Base-by-base conservation (phyloP, 495 filamentous ascomycete species). In the Penicillium silybi region DNA sequence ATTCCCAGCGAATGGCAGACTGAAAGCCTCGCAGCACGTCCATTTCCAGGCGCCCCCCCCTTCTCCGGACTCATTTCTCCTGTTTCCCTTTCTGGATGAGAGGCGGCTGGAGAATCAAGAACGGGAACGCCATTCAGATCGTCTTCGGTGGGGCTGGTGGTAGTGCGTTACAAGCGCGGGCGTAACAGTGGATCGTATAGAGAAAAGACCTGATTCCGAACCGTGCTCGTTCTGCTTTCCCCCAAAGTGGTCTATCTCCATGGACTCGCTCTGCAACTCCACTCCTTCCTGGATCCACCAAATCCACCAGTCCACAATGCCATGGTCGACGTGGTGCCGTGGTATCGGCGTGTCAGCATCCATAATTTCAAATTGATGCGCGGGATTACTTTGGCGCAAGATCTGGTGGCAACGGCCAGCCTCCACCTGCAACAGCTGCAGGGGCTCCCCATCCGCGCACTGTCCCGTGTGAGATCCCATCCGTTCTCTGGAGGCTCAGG, bases 381-480 rank as follows among this genome's bases (percentile, higher is more conserved):
- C 42, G 50, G 50, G 50, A 52, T 41, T 13, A 3, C 3, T 35
- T 23, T 26, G 20, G 49, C 41, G 40, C 50, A 39, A 39, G 60
- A 63, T 63, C 60, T 63, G 51, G 53, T 64, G 57, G 58, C 52
- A 64, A 64, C 52, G 61, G 46, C 48, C 56, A 50, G 35, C 47
- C 46, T 42, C 44, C 50, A 26, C 47, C 25, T 27, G 38, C 43
- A 37, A 26, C 39, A 44, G 34, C 50, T 53, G 56, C 50, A 59
- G 52, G 50, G 41, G 39, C 43, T n/a, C n/a, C 26, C 48, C 49
- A 46, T 45, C 45, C 19, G 23, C 45, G 50, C 54, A 41, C 50
- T 51, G 39, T 53, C 51, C 48, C 39, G 55, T 25, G 25, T 41
- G 39, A 50, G 47, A 48, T 53, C 48, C 34, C 48, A 42, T 45